A percentile compares a stretch with the other conserved stretches of the same genome.
Evolutionary conservation across 2,329 filamentous ascomycete genomes (phyloP).

Genomic region (Stylonectria norvegica): DNA sequence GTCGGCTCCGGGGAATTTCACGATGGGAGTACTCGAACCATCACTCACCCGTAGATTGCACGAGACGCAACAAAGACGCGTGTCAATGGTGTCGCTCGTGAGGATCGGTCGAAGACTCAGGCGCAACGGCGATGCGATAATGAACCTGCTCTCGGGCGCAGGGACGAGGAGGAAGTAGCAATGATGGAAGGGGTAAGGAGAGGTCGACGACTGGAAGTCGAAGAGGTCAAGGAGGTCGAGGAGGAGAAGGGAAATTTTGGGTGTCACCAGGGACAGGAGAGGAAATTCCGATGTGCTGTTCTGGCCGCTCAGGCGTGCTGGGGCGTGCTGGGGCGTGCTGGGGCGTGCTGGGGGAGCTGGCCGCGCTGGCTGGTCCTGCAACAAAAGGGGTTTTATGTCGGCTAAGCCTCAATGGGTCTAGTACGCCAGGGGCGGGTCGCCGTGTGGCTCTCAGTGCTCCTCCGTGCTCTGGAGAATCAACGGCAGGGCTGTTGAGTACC

Average conservation of each 20-base stretch:
- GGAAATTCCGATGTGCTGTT: constrained; percentile 35
- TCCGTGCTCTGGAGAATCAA: constrained; percentile 28
- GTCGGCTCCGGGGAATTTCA: constrained; percentile 6
- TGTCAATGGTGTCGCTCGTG: constrained; percentile 32
- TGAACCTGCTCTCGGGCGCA: constrained; percentile 27
- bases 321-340: no score
- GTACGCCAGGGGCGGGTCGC: constrained; percentile 10
- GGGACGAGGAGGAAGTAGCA: constrained; percentile 34
- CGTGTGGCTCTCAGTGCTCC: constrained; percentile 1
- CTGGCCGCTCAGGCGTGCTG: constrained; percentile 22
- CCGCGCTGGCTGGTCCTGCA: constrained; percentile 23
- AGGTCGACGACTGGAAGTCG: no score
- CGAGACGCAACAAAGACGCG: constrained; percentile 29
- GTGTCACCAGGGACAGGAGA: constrained; percentile 27
- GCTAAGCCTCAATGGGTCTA: constrained; percentile 27
- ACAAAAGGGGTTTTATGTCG: constrained; percentile 33
- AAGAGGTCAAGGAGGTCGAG: constrained; percentile 16
- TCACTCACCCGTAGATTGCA: constrained; percentile 27
- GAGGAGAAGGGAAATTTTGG: constrained; percentile 30
- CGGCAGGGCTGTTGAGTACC: constrained; percentile 21
- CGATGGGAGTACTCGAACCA: constrained; percentile 22
- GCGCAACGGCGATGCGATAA: constrained; percentile 16
- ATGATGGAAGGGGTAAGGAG: constrained; percentile 33
- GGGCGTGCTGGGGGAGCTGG: constrained; percentile 25
- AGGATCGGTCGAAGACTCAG: constrained; percentile 27